These are phyloP conservation scores for Catharanthus roseus DNA, from an alignment of 257 asterid genomes.

Conservation along the genomic window DNA sequence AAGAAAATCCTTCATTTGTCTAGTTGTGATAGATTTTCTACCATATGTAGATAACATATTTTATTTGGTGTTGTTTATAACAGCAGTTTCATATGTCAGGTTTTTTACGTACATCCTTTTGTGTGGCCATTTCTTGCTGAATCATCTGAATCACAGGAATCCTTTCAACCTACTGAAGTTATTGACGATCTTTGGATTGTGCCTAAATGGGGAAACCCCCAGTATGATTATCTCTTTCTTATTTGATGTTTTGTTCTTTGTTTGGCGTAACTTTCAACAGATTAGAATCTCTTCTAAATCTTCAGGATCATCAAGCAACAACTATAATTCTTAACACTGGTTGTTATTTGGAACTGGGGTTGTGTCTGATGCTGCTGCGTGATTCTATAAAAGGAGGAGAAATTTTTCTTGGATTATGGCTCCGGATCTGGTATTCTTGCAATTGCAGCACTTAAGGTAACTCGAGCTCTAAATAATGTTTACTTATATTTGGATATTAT, in stretches of 20 bases:
- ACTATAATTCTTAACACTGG: slow-evolving; percentile 83
- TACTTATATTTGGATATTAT: background rate
- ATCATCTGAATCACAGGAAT: slow-evolving; percentile 45
- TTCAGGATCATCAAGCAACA: slow-evolving; percentile 64
- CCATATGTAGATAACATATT: too few relatives aligned
- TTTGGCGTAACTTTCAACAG: background rate
- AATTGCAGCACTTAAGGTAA: slow-evolving; percentile 87
- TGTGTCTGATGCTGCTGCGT: slow-evolving; percentile 70
- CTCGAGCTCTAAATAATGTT: background rate
- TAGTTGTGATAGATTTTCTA: background rate
- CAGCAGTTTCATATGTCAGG: background rate
- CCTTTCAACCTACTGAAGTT: slow-evolving; percentile 73
- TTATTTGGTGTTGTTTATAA: too few relatives aligned
- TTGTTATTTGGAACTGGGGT: slow-evolving; percentile 95
- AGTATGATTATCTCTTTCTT: slow-evolving; percentile 41
- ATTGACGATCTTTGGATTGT: slow-evolving; percentile 81
- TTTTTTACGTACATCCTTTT: background rate
- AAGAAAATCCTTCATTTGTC: background rate
- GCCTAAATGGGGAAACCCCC: slow-evolving; percentile 87
- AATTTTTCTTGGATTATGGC: slow-evolving; percentile 81
- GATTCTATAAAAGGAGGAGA: slow-evolving; percentile 73
- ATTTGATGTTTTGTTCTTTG: slow-evolving; percentile 1
- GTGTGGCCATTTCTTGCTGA: background rate
- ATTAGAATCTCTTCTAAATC: slow-evolving; percentile 1
- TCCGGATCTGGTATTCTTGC: slow-evolving; percentile 96